Base-by-base conservation (phyloP, 2,329 filamentous ascomycete genomes). In the Biscogniauxia mediterranea region DNA sequence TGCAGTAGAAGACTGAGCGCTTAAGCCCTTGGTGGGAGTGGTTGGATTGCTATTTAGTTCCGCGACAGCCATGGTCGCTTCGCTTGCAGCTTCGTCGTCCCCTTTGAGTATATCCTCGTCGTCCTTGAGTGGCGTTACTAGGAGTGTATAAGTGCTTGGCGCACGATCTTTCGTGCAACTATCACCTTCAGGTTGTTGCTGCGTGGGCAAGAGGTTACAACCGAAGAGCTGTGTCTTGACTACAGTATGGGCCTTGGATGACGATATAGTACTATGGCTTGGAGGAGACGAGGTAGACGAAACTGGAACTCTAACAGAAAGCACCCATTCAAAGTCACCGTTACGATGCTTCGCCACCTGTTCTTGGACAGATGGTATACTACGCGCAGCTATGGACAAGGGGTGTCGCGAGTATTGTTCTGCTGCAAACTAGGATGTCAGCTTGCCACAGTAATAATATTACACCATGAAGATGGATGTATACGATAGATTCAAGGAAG, bases 171-270 rank as follows among this genome's bases (percentile, higher is more conserved):
- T 61, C 52, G 67, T 61, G n/a, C 64, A 59, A 28, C 64, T 53
- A 38, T 66, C 61, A n/a, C 66, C 66, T 50, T 66, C 67, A 20
- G 68, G 64, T 15, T 67, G 65, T 55, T 73, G 67, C 56, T 71
- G 70, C 62, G 76, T 76, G 54, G 75, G 75, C 61, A 86, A 68
- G 59, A 86, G 71, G 67, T 84, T 86, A 74, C 83, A 85, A 60
- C 83, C 83, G 65, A 83, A 80, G 62, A 74, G 80, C 57, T 67
- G 72, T 25, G 55, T 21, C 17, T 64, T 52, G 46, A 57, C 56
- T 52, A 55, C 19, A 46, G 52, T 38, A 46, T 60, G n/a, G 26
- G 50, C 19, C 63, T 68, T 61, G 61, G 62, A 59, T 56, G 49
- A 58, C 57, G 56, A 61, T 61, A 55, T 68, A 51, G 42, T 53